Conservation (phyloP, 805 yeast genomes). For the Geotrichum ghanense region DNA sequence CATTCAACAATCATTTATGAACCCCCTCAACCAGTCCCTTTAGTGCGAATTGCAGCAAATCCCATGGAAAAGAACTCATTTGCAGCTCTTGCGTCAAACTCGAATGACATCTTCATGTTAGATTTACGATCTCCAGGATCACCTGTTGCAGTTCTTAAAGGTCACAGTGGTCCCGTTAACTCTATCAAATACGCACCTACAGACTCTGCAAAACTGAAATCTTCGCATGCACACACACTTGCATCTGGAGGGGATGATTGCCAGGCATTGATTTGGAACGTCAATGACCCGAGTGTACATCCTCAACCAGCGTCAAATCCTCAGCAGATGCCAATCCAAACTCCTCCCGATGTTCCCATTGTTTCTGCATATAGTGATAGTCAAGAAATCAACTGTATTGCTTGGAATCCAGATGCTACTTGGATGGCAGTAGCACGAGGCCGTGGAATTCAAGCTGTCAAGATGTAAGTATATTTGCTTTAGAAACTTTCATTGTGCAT, state of each 20-base stretch:
- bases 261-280: conserved; percentile 51
- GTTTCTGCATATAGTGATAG: conserved; percentile 45
- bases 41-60: conserved; percentile 66
- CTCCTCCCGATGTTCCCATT: conserved; percentile 8
- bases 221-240: conserved; percentile 41
- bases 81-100: conserved; percentile 70
- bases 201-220: conserved; percentile 4
- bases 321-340: conserved; percentile 4
- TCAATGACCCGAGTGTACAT: conserved; percentile 15
- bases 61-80: conserved; percentile 71
- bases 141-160: conserved; percentile 61
- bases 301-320: conserved; percentile 1
- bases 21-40: conserved; percentile 38
- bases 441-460: conserved; percentile 53
- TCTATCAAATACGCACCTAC: conserved; percentile 75
- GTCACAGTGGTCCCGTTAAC: conserved; percentile 59
- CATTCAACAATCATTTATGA: conserved; percentile 94
- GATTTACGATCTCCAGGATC: conserved; percentile 84
- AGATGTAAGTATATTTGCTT: no score
- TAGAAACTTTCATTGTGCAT: no score
- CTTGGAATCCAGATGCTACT: conserved; percentile 63
- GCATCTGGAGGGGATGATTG: conserved; percentile 61
- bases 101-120: conserved; percentile 52
- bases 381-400: conserved; percentile 63
- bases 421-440: conserved; percentile 76